Percentiles rank a stretch among this genome's conserved stretches.
Evolutionary conservation across 768 basidiomycete genomes (phyloP).

Genomic region (Termitomyces sp.): DNA sequence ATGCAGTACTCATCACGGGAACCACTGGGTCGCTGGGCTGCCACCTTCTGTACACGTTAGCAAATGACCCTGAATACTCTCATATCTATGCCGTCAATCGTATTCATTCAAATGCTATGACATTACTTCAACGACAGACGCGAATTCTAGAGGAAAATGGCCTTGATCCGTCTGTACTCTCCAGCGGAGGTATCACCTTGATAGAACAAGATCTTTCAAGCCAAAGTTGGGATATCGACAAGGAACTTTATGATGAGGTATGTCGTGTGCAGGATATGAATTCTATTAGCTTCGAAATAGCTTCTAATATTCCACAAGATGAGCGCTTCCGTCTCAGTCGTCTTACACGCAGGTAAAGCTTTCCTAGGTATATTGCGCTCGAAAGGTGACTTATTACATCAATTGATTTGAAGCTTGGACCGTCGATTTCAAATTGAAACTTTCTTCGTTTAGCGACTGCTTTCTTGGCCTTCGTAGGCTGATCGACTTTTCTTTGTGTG

Average conservation of each 20-base stretch:
- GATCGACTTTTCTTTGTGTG: conserved; percentile 35
- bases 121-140: not conserved
- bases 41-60: conserved; percentile 24
- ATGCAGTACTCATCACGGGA: conserved; percentile 32
- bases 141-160: not conserved
- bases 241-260: not conserved
- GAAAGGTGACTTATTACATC: not conserved
- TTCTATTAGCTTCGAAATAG: not conserved
- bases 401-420: conserved; percentile 34
- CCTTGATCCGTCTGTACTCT: conserved; percentile 1
- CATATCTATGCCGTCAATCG: conserved; percentile 31
- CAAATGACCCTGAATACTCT: conserved; percentile 13
- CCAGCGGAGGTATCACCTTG: not conserved
- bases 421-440: conserved; percentile 44
- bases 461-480: conserved; percentile 37
- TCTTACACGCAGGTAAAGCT: conserved; percentile 11
- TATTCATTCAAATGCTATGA: not conserved
- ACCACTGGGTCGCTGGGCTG: conserved; percentile 33
- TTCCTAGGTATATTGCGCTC: not conserved
- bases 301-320: not conserved
- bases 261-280: not conserved
- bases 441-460: conserved; percentile 41
- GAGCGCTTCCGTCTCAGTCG: not conserved
- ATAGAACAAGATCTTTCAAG: not conserved
- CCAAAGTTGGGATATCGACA: not conserved